Base-by-base conservation (phyloP, 2,329 filamentous ascomycete genomes). In the Sarocladium kiliense region DNA sequence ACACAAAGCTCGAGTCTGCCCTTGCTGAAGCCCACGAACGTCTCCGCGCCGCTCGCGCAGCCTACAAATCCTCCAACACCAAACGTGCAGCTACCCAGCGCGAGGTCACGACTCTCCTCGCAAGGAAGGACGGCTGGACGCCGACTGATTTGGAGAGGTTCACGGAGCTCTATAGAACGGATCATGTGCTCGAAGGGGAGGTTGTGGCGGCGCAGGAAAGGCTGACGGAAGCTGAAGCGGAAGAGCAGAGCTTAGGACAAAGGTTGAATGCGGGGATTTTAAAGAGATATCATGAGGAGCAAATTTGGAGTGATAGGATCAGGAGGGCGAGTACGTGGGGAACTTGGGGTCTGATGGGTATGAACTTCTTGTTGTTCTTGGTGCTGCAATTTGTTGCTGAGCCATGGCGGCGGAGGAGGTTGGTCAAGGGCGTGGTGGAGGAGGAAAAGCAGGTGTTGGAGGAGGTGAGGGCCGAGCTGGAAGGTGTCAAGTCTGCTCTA, bases 261-360 rank as follows among this genome's bases (percentile, higher is more conserved):
- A 82, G 86, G 63, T 76, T 99, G 54, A 93, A 88, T 67, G 85
- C 87, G 58, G 85, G 87, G 53, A 97, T 97, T 63, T 77, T 97
- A 53, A 88, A 88, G 58, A 84, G 95, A 58, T 99, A 99, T 71
- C 94, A 99, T 70, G 94, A 99, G 74, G 94, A 99, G 75, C 94
- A 99, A 75, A 95, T 99, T 56, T 99, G 94, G 94, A 96, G 90
- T 66, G 94, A 99, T 69, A 93, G 96, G 63, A 99, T 99, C 67
- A 81, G 94, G 34, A 81, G 94, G 61, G 96, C 96, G 78, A 94
- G 89, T 68, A 99, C 94, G 0, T 99, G 94, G 94, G 93, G 95
- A 34, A 99, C 94, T 0, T 97, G 95, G 85, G 94, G 93, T 0
- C 75, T 99, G 58, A 99, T 99, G 94, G 93, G 93, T 23, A 83